These are phyloP conservation scores for Blumeriella jaapii DNA, from an alignment of 2,329 filamentous ascomycete species.

Conservation along the genomic window DNA sequence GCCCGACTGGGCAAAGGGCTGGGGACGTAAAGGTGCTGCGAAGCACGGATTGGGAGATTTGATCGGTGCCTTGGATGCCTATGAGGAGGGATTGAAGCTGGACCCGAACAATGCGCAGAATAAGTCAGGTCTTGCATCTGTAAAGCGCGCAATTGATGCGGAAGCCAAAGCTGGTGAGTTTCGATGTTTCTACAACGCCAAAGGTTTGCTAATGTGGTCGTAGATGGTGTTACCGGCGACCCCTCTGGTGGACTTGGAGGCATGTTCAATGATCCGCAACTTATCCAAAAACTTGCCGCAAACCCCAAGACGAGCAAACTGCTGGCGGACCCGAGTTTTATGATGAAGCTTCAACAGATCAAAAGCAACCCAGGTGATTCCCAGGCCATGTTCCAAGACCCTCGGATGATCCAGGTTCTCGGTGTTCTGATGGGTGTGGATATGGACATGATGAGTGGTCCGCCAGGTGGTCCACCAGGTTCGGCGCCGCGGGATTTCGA, in stretches of 20 bases:
- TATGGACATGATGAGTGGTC: conserved; percentile 51
- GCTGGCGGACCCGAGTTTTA: conserved; percentile 76
- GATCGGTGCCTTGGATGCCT: conserved; percentile 75
- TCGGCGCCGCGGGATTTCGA: conserved; percentile 37
- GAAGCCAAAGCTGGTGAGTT: conserved; percentile 43
- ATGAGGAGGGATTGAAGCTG: conserved; percentile 86
- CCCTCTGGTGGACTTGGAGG: conserved; percentile 67
- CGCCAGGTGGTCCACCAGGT: conserved; percentile 32
- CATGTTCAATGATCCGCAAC: conserved; percentile 89
- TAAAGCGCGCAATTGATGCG: conserved; percentile 77
- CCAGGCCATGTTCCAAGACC: conserved; percentile 75
- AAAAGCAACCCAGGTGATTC: conserved; percentile 71
- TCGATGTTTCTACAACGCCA: neutral
- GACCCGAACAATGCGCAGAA: conserved; percentile 87
- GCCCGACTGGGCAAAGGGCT: conserved; percentile 96
- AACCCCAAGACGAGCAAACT: conserved; percentile 87
- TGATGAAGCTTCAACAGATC: conserved; percentile 76
- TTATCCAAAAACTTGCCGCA: conserved; percentile 78
- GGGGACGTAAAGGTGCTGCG: conserved; percentile 85
- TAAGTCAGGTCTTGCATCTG: conserved; percentile 75
- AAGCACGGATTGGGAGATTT: conserved; percentile 81
- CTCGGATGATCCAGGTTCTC: conserved; percentile 85
- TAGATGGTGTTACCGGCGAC: conserved; percentile 41
- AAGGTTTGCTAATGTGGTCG: conserved; percentile 8
- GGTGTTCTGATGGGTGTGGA: conserved; percentile 89